Percentiles rank a stretch among this genome's conserved stretches.
These are phyloP conservation scores for Trichopus zeylanicus DNA, from an alignment of 116 monocot species.

Conservation along the genomic window DNA sequence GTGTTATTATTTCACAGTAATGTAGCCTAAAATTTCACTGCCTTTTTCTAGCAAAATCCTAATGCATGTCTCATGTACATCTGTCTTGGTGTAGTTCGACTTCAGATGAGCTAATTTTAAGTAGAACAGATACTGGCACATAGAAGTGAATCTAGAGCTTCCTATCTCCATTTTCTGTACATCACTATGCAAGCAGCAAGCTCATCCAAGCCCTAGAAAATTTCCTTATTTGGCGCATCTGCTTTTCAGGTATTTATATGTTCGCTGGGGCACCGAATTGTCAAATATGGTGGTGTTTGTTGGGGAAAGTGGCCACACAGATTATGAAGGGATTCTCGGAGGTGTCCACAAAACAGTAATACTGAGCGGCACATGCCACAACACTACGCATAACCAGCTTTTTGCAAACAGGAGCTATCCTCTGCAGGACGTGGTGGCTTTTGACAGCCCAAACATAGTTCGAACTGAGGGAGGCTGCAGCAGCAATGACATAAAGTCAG, in stretches of 20 bases:
- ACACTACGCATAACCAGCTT: conserved; percentile 23
- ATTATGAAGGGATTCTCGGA: conserved; percentile 79
- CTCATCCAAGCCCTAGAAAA: background rate
- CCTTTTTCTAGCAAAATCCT: too few relatives aligned
- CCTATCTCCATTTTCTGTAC: too few relatives aligned
- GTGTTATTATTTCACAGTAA: too few relatives aligned
- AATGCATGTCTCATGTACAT: too few relatives aligned
- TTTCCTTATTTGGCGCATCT: background rate
- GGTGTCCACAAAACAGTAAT: conserved; percentile 86
- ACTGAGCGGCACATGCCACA: conserved; percentile 50
- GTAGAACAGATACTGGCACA: too few relatives aligned
- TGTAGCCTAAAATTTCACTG: too few relatives aligned
- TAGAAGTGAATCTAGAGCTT: too few relatives aligned
- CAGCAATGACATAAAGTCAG: conserved; percentile 34
- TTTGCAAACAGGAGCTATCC: conserved; percentile 37
- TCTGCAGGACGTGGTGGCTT: conserved; percentile 73
- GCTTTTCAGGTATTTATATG: conserved; percentile 68
- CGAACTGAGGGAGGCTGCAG: conserved; percentile 37
- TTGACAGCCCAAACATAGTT: conserved; percentile 61
- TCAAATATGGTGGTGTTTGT: conserved; percentile 85
- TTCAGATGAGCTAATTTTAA: too few relatives aligned
- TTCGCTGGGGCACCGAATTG: conserved; percentile 76
- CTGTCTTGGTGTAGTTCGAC: too few relatives aligned
- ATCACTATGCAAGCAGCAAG: background rate
- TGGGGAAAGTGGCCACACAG: conserved; percentile 81